phyloP scores from a whole-genome alignment of 1,284 basidiomycete species.

The Pseudozyma tsukubaensis region DNA sequence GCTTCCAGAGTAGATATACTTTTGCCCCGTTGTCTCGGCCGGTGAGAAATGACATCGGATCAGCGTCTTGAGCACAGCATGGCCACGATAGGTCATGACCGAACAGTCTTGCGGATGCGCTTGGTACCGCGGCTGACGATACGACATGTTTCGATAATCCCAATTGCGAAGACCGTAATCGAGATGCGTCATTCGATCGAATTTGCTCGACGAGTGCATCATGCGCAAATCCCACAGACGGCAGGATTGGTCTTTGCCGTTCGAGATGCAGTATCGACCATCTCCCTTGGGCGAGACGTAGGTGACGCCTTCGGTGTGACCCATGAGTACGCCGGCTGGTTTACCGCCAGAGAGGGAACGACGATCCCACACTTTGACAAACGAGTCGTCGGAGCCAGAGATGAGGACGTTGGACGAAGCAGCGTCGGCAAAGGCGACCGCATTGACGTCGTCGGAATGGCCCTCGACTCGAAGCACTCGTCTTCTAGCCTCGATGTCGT shows the following conservation, averaged over 20 bases:
- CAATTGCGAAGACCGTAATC: constrained; percentile 77
- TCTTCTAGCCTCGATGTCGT: constrained; percentile 81
- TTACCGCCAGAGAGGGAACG: constrained; percentile 81
- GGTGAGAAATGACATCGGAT: constrained; percentile 97
- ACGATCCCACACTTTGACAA: constrained; percentile 94
- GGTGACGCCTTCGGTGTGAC: constrained; percentile 81
- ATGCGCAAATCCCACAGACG: constrained; percentile 94
- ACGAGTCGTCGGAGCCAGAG: constrained; percentile 92
- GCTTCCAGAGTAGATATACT: constrained; percentile 93
- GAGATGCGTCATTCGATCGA: constrained; percentile 72
- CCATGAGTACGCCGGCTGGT: constrained; percentile 90
- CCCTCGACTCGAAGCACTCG: constrained; percentile 85
- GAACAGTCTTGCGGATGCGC: constrained; percentile 85
- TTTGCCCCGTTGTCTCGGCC: constrained; percentile 85
- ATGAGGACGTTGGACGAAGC: constrained; percentile 91
- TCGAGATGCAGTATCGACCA: constrained; percentile 94
- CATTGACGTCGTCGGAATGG: constrained; percentile 92
- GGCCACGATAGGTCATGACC: constrained; percentile 91
- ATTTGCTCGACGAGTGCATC: constrained; percentile 82
- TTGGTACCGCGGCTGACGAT: constrained; percentile 72
- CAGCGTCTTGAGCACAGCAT: constrained; percentile 88
- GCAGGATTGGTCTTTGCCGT: constrained; percentile 94
- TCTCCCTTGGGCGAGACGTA: constrained; percentile 74
- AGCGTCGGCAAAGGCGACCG: constrained; percentile 91
- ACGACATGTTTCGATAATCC: constrained; percentile 79